Conservation (phyloP, 768 basidiomycete species). For the Suillus subalutaceus region DNA sequence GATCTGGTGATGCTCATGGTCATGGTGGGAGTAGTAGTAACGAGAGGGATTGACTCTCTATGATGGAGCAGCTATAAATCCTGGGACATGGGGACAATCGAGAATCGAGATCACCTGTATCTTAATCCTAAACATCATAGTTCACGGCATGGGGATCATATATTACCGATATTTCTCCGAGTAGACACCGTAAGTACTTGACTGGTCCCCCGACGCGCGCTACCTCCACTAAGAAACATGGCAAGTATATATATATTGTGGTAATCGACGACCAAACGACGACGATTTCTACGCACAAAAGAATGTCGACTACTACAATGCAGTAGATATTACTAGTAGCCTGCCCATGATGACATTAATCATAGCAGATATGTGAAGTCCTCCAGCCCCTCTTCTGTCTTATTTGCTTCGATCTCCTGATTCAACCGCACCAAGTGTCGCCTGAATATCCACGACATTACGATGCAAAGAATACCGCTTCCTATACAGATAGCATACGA, state of each 20-base stretch:
- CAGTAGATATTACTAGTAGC: background rate
- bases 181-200: background rate
- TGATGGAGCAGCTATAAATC: constrained; percentile 13
- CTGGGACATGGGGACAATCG: background rate
- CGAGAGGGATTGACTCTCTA: background rate
- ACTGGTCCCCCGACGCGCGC: background rate
- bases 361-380: constrained; percentile 54
- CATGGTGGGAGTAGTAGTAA: background rate
- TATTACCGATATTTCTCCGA: constrained; percentile 19
- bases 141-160: background rate
- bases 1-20: constrained; percentile 27
- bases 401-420: constrained; percentile 39
- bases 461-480: constrained; percentile 50
- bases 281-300: background rate
- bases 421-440: constrained; percentile 47
- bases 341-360: background rate
- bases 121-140: background rate
- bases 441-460: constrained; percentile 54
- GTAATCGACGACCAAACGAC: background rate
- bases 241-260: background rate
- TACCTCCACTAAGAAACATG: background rate
- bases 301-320: background rate
- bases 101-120: constrained; percentile 10
- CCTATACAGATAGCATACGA: constrained; percentile 78
- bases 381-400: constrained; percentile 36